Evolutionary conservation across 805 yeast species (phyloP).

Genomic region (Teunomyces cretensis): DNA sequence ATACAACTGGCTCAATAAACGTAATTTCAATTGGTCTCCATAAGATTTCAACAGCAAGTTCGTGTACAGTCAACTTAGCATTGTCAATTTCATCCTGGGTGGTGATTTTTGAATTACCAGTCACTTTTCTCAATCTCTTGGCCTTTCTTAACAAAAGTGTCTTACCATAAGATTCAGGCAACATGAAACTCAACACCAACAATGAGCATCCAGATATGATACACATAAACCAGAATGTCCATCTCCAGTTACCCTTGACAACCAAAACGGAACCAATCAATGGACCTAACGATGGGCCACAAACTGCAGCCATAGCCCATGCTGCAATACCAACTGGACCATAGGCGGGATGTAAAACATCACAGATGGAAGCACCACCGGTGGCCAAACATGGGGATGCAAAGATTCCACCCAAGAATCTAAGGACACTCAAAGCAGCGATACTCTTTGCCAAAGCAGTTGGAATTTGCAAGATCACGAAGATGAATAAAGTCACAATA

Average conservation of each 20-base stretch:
- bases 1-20: conserved; percentile 52
- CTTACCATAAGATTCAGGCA: conserved; percentile 50
- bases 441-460: conserved; percentile 51
- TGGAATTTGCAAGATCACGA: conserved; percentile 54
- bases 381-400: conserved; percentile 58
- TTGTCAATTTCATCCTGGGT: conserved; percentile 40
- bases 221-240: conserved; percentile 52
- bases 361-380: conserved; percentile 59
- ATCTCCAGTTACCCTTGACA: conserved; percentile 48
- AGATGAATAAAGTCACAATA: conserved; percentile 44
- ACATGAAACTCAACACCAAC: conserved; percentile 29
- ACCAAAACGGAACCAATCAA: conserved; percentile 52
- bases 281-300: conserved; percentile 61
- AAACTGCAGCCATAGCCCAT: conserved; percentile 55
- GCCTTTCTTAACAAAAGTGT: conserved; percentile 50
- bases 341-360: conserved; percentile 41
- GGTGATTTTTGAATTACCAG: conserved; percentile 47
- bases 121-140: conserved; percentile 42
- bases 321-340: conserved; percentile 47
- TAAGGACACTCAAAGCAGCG: conserved; percentile 48
- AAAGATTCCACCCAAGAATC: conserved; percentile 56
- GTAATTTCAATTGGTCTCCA: conserved; percentile 52
- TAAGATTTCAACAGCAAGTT: conserved; percentile 29
- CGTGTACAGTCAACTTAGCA: conserved; percentile 17
- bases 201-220: conserved; percentile 40